Evolutionary conservation across 345 rosid species (phyloP).

Genomic region (Populus euphratica): DNA sequence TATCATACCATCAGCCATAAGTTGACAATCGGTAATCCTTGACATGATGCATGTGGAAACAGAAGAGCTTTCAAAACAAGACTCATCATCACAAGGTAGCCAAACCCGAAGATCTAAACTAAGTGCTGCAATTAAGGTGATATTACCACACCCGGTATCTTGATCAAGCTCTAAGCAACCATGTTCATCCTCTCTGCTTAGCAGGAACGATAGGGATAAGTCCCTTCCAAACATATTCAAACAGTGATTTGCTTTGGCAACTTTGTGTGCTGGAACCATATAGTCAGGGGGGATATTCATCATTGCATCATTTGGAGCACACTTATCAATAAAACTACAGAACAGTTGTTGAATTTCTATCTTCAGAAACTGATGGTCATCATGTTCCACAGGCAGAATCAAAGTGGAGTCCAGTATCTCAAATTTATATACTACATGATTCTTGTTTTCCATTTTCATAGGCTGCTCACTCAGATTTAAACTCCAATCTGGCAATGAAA

Average conservation of each 20-base stretch:
- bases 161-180: conserved; percentile 26
- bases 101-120: conserved; percentile 76
- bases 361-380: conserved; percentile 48
- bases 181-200: conserved; percentile 39
- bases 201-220: conserved; percentile 46
- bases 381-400: conserved; percentile 51
- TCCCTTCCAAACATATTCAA: conserved; percentile 69
- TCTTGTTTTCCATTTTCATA: conserved; percentile 18
- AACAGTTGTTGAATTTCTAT: conserved; percentile 53
- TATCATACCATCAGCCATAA: conserved; percentile 62
- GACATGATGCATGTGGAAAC: conserved; percentile 57
- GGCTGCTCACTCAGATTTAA: conserved; percentile 37
- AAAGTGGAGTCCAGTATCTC: conserved; percentile 70
- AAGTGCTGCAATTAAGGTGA: conserved; percentile 46
- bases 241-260: conserved; percentile 41
- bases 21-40: conserved; percentile 51
- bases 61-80: conserved; percentile 25
- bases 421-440: conserved; percentile 48
- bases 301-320: conserved; percentile 36
- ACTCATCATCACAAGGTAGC: conserved; percentile 50
- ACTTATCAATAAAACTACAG: conserved; percentile 41
- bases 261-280: conserved; percentile 46
- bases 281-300: conserved; percentile 53
- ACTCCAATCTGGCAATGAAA: conserved; percentile 78
- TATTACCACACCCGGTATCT: conserved; percentile 27